phyloP scores from a whole-genome alignment of 805 yeast genomes.

The Barnettozyma sp. region DNA sequence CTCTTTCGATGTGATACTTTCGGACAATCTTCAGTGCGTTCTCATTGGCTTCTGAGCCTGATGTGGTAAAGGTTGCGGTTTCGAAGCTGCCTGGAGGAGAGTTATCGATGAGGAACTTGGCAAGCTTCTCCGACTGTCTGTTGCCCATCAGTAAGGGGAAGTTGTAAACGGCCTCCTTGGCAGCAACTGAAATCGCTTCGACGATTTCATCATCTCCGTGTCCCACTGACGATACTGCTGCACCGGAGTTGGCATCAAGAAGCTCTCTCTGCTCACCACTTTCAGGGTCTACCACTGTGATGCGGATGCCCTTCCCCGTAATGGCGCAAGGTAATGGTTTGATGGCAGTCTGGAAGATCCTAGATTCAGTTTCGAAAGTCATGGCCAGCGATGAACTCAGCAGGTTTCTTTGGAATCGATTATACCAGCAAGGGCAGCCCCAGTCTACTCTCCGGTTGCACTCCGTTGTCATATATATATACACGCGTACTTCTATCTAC shows the following conservation, averaged over 20 bases:
- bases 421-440: no score
- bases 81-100: slow-evolving; percentile 40
- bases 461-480: no score
- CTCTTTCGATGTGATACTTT: slow-evolving; percentile 38
- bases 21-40: slow-evolving; percentile 53
- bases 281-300: slow-evolving; percentile 31
- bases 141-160: slow-evolving; percentile 29
- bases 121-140: slow-evolving; percentile 35
- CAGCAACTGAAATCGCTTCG: slow-evolving; percentile 34
- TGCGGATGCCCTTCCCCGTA: slow-evolving; percentile 32
- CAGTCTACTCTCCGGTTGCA: no score
- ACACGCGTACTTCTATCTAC: no score
- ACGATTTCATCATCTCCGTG: slow-evolving; percentile 37
- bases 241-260: slow-evolving; percentile 42
- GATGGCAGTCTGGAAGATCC: slow-evolving; percentile 29
- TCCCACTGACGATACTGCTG: slow-evolving; percentile 45
- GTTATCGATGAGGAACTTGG: slow-evolving; percentile 35
- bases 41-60: slow-evolving; percentile 64
- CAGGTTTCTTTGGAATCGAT: no score
- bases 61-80: slow-evolving; percentile 42
- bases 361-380: slow-evolving; percentile 12
- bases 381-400: no score
- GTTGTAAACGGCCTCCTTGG: slow-evolving; percentile 31
- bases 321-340: slow-evolving; percentile 28
- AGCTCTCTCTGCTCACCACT: slow-evolving; percentile 29